phyloP scores from a whole-genome alignment of 2,329 filamentous ascomycete species.

The Drechslera avenae region DNA sequence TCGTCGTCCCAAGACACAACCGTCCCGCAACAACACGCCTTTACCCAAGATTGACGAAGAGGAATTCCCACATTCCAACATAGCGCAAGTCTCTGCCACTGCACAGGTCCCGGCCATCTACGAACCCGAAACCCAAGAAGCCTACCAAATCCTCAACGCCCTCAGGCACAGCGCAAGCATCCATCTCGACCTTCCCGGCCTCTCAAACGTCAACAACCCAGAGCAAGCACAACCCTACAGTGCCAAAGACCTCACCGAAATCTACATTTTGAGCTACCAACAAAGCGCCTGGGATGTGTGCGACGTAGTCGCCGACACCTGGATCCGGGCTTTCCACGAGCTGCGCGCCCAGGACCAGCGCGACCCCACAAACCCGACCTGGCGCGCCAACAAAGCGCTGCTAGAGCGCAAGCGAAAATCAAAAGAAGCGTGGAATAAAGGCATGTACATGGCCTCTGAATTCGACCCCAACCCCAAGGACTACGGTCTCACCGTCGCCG shows the following conservation, averaged over 20 bases:
- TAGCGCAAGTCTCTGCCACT: background rate
- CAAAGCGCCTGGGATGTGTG: conserved; percentile 24
- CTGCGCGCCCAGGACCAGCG: conserved; percentile 9
- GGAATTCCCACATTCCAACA: background rate
- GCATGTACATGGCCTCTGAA: background rate
- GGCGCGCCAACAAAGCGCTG: conserved; percentile 25
- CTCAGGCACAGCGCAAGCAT: conserved; percentile 1
- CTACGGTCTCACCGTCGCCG: conserved; percentile 14
- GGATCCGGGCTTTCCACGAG: conserved; percentile 41
- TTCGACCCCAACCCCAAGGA: conserved; percentile 13
- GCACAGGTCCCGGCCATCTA: background rate
- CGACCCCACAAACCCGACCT: conserved; percentile 1
- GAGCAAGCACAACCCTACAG: conserved; percentile 21
- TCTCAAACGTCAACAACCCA: conserved; percentile 4
- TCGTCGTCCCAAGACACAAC: background rate
- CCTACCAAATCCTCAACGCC: background rate
- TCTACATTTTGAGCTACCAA: conserved; percentile 35
- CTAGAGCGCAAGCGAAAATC: conserved; percentile 1
- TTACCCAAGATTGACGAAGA: background rate
- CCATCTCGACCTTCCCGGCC: conserved; percentile 24
- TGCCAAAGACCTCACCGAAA: conserved; percentile 23
- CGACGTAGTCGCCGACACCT: conserved; percentile 41
- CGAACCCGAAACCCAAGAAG: background rate
- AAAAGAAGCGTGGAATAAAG: background rate
- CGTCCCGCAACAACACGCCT: background rate